A percentile compares a stretch with the other conserved stretches of the same genome.
Conservation (phyloP, 192 early-diverging fungal genomes). For the Haplosporangium gracile region DNA sequence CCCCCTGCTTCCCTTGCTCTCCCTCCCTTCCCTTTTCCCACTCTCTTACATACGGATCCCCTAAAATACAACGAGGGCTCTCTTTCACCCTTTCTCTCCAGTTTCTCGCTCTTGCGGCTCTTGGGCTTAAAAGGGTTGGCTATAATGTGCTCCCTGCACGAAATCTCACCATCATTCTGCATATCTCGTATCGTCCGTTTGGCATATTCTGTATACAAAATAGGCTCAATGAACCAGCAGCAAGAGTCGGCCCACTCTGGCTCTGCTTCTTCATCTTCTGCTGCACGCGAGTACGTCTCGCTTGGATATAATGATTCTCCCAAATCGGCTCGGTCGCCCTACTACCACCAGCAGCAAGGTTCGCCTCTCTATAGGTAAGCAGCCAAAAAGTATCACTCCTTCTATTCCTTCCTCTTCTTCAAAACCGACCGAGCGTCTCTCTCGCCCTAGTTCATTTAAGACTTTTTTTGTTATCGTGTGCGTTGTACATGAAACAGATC, state of each 20-base stretch:
- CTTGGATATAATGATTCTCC: constrained; percentile 17
- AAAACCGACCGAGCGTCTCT: too few relatives aligned
- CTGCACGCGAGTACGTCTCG: constrained; percentile 12
- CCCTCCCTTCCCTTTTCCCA: neutral
- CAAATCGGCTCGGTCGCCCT: constrained; percentile 29
- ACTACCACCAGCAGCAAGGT: constrained; percentile 19
- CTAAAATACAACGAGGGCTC: neutral
- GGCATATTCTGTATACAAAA: neutral
- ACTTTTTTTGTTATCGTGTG: neutral
- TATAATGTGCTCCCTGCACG: neutral
- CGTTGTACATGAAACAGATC: neutral
- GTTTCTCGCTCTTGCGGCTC: neutral
- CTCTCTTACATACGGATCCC: neutral
- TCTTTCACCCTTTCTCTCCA: neutral
- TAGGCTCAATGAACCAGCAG: constrained; percentile 14
- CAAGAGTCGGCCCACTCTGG: constrained; percentile 9
- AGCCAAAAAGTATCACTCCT: neutral
- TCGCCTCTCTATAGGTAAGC: constrained; percentile 42
- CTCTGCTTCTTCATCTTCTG: neutral
- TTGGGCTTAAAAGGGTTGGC: neutral
- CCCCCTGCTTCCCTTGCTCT: neutral
- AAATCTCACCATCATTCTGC: neutral
- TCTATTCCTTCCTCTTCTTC: neutral
- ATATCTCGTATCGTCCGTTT: constrained; percentile 5
- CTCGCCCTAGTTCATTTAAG: neutral